Percentiles rank a stretch among this genome's conserved stretches.
Conservation (phyloP, 768 basidiomycete species). For the Auricularia sp. region DNA sequence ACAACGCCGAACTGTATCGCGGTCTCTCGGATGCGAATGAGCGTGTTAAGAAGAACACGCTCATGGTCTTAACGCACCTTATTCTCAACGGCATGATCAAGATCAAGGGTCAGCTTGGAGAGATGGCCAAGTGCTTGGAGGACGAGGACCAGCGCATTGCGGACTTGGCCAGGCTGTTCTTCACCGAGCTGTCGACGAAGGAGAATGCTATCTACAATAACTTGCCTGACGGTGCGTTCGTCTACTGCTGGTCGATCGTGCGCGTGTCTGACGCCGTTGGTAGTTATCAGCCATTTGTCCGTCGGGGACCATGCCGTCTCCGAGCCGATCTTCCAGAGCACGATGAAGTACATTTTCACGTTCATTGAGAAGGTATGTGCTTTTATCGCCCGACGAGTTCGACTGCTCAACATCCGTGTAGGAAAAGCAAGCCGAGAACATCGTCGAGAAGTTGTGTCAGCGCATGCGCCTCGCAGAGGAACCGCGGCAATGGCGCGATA, state of each 20-base stretch:
- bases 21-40: constrained; percentile 81
- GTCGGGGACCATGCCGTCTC: constrained; percentile 86
- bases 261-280: background rate
- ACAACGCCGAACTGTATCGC: constrained; percentile 89
- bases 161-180: constrained; percentile 96
- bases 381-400: background rate
- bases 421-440: constrained; percentile 97
- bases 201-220: constrained; percentile 99
- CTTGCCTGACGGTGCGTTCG: constrained; percentile 73
- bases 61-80: constrained; percentile 95
- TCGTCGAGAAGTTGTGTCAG: constrained; percentile 96
- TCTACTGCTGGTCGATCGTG: background rate
- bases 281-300: constrained; percentile 91
- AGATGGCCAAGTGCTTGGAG: constrained; percentile 99
- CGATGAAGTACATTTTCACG: constrained; percentile 88
- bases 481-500: constrained; percentile 93
- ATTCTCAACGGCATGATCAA: constrained; percentile 99
- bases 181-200: constrained; percentile 90
- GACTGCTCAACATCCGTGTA: constrained; percentile 22
- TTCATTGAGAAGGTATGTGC: constrained; percentile 84
- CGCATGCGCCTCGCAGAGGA: constrained; percentile 85
- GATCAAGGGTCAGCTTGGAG: constrained; percentile 96
- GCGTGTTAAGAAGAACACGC: constrained; percentile 96
- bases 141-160: constrained; percentile 79
- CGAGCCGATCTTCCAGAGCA: constrained; percentile 85